Evolutionary conservation across 2,329 filamentous ascomycete genomes (phyloP), one percentile per base, ranked within the genome.

Genomic region (Fonsecaea pugnacius): DNA sequence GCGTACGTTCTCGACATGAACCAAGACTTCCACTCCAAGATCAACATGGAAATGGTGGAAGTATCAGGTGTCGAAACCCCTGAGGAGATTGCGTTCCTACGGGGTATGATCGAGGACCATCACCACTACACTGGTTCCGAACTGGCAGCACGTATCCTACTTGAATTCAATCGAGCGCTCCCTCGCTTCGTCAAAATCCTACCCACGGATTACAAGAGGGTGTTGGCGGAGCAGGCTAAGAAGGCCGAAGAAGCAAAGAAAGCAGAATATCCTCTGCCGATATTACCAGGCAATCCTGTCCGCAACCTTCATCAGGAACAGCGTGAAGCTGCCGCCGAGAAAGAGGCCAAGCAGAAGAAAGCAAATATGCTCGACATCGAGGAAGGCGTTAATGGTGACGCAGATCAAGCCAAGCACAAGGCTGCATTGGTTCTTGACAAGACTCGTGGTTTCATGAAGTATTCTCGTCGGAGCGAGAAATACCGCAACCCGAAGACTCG

Each of bases 11-110:
- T 98, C 33, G 94, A 98, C 74, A 89, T 95, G 74, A 86, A 94
- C 76, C 86, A 90, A 70, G 92, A 97, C 79, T 96, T 97, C 82
- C 83, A 91, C 77, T 87, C 89, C 72, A 97, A 97, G 85, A 89
- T 97, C 80, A 98, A 98, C 81, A 90, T 88, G 74, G 94, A 98
- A 82, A 96, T 98, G 94, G 94, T 98, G 71, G 93, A 97, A 79
- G 88, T 94, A 30, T 90, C 90, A 54, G 85, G 86, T 8, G 82
- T 98, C 51, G 91, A 94, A 67, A 93, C 97, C 66, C 91, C 91
- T 30, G 80, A 88, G 63, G 94, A 98, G 78, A 91, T 97, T 73
- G 92, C 93, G 36, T 97, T 90, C 76, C 84, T 98, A 33, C 91
- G 93, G 70, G 91, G 93, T 67, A 84, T 97, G 70, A 91, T 98